These are phyloP conservation scores for Coprinellus micaceus DNA, from an alignment of 768 basidiomycete species.

Conservation along the genomic window DNA sequence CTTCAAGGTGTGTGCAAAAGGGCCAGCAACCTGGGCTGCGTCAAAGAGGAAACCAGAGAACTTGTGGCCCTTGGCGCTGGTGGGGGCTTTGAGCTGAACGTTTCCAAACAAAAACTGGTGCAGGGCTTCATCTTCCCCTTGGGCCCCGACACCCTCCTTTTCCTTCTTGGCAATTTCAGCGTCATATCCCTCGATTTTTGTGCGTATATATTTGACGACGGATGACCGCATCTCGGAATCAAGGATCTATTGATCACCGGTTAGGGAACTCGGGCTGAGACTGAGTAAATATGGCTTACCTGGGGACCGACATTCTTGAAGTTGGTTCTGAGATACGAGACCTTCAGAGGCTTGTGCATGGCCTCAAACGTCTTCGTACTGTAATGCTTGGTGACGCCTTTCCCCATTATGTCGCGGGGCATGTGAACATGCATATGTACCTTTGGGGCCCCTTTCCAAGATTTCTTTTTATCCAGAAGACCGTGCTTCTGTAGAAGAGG, in stretches of 20 bases:
- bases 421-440: constrained; percentile 29
- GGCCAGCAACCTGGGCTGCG: background rate
- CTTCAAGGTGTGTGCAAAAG: background rate
- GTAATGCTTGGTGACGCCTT: constrained; percentile 23
- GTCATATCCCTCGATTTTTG: background rate
- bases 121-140: too few species aligned
- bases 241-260: background rate
- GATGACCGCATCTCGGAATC: background rate
- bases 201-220: background rate
- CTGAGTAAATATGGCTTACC: background rate
- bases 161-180: too few species aligned
- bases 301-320: constrained; percentile 7
- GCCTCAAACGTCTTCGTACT: constrained; percentile 4
- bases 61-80: background rate
- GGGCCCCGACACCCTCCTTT: too few species aligned
- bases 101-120: too few species aligned
- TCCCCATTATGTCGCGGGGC: constrained; percentile 28
- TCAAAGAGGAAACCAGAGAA: background rate
- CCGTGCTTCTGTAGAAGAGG: background rate
- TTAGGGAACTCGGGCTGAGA: too few species aligned
- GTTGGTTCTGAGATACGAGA: background rate
- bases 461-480: background rate
- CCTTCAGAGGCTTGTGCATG: constrained; percentile 5
- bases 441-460: constrained; percentile 37
- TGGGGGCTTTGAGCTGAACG: background rate